These are phyloP conservation scores for Pseudopyricularia javanii DNA, from an alignment of 2,329 filamentous ascomycete genomes.

Conservation along the genomic window DNA sequence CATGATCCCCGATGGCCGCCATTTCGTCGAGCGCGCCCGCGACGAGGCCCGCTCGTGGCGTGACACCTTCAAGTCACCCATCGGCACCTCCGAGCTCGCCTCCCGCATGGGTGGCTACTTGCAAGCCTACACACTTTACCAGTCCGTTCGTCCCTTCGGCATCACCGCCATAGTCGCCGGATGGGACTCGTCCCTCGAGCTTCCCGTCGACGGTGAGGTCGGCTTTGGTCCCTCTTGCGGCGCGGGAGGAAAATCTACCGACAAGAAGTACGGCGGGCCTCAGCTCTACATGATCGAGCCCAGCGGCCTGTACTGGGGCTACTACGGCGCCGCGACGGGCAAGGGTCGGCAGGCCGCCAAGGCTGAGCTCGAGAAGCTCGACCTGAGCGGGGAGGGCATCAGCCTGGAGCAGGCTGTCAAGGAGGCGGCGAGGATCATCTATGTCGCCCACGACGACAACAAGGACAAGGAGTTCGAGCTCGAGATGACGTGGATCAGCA, in stretches of 20 bases:
- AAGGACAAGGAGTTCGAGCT: slow-evolving; percentile 99
- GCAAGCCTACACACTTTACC: slow-evolving; percentile 95
- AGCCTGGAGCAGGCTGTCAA: slow-evolving; percentile 82
- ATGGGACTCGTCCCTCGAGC: slow-evolving; percentile 80
- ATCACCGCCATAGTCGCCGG: slow-evolving; percentile 90
- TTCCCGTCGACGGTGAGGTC: slow-evolving; percentile 81
- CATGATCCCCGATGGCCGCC: slow-evolving; percentile 85
- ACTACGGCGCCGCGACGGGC: slow-evolving; percentile 94
- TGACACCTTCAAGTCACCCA: slow-evolving; percentile 86
- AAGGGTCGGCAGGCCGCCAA: slow-evolving; percentile 96
- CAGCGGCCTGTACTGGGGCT: slow-evolving; percentile 94
- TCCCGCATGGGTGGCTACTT: slow-evolving; percentile 91
- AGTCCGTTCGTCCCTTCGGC: slow-evolving; percentile 90
- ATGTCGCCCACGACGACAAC: slow-evolving; percentile 94
- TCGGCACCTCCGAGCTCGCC: slow-evolving; percentile 77
- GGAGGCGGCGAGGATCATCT: slow-evolving; percentile 94
- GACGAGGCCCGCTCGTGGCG: slow-evolving; percentile 91
- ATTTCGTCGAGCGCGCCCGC: slow-evolving; percentile 88
- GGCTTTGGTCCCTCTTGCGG: slow-evolving; percentile 68
- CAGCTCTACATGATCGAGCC: slow-evolving; percentile 99
- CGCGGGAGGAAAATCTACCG: slow-evolving; percentile 67
- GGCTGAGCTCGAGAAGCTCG: slow-evolving; percentile 95
- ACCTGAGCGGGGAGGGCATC: slow-evolving; percentile 64
- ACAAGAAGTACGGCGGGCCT: slow-evolving; percentile 73
- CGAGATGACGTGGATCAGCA: slow-evolving; percentile 98